Base-by-base conservation (phyloP, 169 alveolate species). In the Plasmodium cynomolgi region DNA sequence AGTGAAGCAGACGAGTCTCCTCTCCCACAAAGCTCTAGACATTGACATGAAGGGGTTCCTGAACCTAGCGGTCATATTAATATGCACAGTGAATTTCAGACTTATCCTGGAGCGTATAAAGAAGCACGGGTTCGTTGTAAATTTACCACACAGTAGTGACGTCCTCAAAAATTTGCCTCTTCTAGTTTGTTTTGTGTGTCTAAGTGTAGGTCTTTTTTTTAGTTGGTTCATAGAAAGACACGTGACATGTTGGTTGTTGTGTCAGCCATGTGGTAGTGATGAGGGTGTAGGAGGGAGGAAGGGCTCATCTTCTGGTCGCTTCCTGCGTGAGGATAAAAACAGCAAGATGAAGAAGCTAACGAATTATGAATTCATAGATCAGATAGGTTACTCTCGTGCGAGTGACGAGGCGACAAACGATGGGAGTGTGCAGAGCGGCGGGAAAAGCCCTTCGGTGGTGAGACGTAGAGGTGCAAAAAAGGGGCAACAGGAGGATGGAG, bases 51-150 rank as follows among this genome's bases (percentile, higher is more conserved):
- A 96, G 81, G 99, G 99, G 2, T 98, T 98, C 83, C 90, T 97
- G 58, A 98, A 98, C 92, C 96, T 98, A 39, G 97, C 96, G 26
- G 95, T 96, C 34, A 96, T 98, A 37, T 92, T 98, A 47, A 96
- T 98, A 31, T 96, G 97, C 37, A 97, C 97, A 37, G 97, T 97
- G 47, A 97, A 98, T 93, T 97, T 98, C 92, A 93, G 98, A 44
- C 88, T 98, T 58, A 97, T 98, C 11, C 77, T 98, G 31, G 98
- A 97, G 80, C 98, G 98, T 84, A 93, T 98, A 41, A 93, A 97
- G 84, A 97, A 97, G 82, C 98, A 98, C 79, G 99, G 99, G 71
- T 81, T 95, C 47, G 72, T 95, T 72, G 75, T 97, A 94, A 91
- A 90, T 33, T 29, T 97, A 39, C 98, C 97, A 5, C 85, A 88